Conservation (phyloP, 352 stramenopile genomes). For the Globisporangium takayamanum region DNA sequence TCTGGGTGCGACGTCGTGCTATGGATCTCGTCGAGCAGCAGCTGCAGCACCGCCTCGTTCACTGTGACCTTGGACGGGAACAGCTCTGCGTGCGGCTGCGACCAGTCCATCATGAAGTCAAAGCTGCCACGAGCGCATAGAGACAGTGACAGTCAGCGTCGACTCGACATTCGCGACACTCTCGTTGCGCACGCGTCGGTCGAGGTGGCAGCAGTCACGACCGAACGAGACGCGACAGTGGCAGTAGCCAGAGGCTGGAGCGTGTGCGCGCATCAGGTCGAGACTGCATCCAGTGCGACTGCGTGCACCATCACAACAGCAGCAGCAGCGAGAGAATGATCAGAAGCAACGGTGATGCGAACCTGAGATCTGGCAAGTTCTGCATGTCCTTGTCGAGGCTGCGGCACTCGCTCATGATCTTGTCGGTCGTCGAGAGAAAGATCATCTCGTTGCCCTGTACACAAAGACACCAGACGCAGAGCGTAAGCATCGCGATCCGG, state of each 20-base stretch:
- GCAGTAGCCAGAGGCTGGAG: conserved; percentile 12
- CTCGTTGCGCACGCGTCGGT: neutral
- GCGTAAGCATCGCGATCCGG: conserved; percentile 2
- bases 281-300: conserved; percentile 2
- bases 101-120: conserved; percentile 64
- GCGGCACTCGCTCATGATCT: conserved; percentile 52
- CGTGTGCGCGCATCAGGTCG: conserved; percentile 1
- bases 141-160: conserved; percentile 9
- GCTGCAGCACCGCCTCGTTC: conserved; percentile 42
- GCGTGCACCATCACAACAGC: conserved; percentile 14
- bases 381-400: conserved; percentile 57
- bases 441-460: conserved; percentile 52
- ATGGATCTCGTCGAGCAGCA: conserved; percentile 55
- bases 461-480: conserved; percentile 2
- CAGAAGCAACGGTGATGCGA: conserved; percentile 11
- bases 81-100: conserved; percentile 29
- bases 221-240: neutral
- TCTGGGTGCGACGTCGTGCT: conserved; percentile 34
- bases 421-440: conserved; percentile 62
- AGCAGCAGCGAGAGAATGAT: conserved; percentile 3
- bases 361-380: conserved; percentile 61
- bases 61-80: conserved; percentile 36
- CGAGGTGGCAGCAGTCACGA: no score
- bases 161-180: neutral
- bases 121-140: conserved; percentile 29